phyloP scores from a whole-genome alignment of 345 rosid species.

The Eucalyptus erythrocorys region DNA sequence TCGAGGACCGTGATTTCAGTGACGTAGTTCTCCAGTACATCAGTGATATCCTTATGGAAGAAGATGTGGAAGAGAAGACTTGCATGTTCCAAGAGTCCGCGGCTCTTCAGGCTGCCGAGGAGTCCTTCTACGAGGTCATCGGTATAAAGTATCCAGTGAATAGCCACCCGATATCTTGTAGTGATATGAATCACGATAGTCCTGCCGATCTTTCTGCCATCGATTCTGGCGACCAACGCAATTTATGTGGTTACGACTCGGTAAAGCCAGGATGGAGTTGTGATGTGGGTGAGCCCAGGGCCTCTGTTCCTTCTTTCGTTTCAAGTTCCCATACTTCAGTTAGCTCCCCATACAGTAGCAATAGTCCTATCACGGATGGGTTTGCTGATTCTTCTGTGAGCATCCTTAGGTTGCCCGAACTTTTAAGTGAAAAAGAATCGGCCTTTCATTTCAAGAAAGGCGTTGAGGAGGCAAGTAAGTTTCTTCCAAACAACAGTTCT shows the following conservation, averaged over 20 bases:
- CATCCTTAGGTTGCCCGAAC: constrained; percentile 13
- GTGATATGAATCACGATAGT: background rate
- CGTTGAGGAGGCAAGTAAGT: constrained; percentile 52
- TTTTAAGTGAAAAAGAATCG: constrained; percentile 24
- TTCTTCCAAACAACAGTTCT: constrained; percentile 23
- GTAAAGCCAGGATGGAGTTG: constrained; percentile 3
- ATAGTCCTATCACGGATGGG: constrained; percentile 8
- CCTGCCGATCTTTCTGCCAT: background rate
- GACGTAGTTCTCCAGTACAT: constrained; percentile 50
- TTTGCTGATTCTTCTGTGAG: constrained; percentile 37
- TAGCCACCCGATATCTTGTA: background rate
- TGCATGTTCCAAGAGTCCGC: constrained; percentile 55
- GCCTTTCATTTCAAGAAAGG: constrained; percentile 47
- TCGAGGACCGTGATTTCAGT: constrained; percentile 45
- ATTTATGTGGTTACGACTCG: background rate
- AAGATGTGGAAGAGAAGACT: constrained; percentile 46
- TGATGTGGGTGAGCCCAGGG: constrained; percentile 6
- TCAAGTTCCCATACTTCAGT: constrained; percentile 14
- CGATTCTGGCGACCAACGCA: background rate
- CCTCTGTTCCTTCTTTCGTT: background rate
- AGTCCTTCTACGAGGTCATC: constrained; percentile 47
- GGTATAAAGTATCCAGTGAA: constrained; percentile 32
- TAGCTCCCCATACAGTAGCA: constrained; percentile 11
- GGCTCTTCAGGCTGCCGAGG: constrained; percentile 58
- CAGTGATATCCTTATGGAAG: constrained; percentile 55